These are phyloP conservation scores for Aureobasidium sp. DNA, from an alignment of 2,329 filamentous ascomycete species.

Conservation along the genomic window DNA sequence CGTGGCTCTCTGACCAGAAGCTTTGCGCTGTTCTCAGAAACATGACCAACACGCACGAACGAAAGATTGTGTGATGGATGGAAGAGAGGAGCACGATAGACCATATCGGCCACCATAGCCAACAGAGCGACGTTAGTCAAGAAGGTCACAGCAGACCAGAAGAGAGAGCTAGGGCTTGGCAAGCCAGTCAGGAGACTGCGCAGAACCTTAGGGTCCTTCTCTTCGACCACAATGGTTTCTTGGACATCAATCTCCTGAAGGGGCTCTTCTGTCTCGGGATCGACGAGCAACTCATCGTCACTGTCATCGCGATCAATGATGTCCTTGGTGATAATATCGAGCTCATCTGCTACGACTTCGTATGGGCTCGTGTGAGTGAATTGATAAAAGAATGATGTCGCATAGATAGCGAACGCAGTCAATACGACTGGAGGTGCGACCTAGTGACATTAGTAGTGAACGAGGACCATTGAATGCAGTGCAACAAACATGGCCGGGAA, in stretches of 20 bases:
- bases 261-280: slow-evolving; percentile 31
- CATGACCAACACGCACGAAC: slow-evolving; percentile 80
- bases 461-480: neutral
- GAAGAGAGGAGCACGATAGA: slow-evolving; percentile 65
- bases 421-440: slow-evolving; percentile 27
- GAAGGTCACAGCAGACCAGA: slow-evolving; percentile 61
- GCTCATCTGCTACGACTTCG: slow-evolving; percentile 28
- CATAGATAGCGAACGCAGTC: slow-evolving; percentile 40
- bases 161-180: slow-evolving; percentile 62
- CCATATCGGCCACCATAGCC: slow-evolving; percentile 65
- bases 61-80: slow-evolving; percentile 69
- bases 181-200: slow-evolving; percentile 67
- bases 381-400: slow-evolving; percentile 34
- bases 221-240: slow-evolving; percentile 55
- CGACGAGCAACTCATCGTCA: slow-evolving; percentile 29
- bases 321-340: slow-evolving; percentile 35
- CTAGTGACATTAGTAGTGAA: slow-evolving; percentile 24
- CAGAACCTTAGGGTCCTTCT: slow-evolving; percentile 51
- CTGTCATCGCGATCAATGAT: slow-evolving; percentile 29
- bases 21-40: slow-evolving; percentile 72
- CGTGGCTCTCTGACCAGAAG: slow-evolving; percentile 82
- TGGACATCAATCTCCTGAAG: slow-evolving; percentile 50
- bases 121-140: slow-evolving; percentile 58
- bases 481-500: slow-evolving; percentile 31
- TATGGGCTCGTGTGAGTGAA: slow-evolving; percentile 26